Conservation (phyloP, 129 eudicot species). For the Pulicaria dysenterica region DNA sequence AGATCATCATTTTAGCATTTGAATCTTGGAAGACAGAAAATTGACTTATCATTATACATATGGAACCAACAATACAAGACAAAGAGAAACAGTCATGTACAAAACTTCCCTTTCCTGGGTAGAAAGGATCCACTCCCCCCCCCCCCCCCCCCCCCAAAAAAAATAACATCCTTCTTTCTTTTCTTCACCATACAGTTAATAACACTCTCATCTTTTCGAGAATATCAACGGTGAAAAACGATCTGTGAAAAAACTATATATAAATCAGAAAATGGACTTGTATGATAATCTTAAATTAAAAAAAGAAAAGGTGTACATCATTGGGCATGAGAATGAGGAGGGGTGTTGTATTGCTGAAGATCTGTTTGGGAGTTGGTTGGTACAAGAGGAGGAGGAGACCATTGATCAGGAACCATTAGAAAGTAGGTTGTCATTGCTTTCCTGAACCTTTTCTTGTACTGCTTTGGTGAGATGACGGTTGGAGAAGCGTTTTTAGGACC, state of each 20-base stretch:
- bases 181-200: slow-evolving; percentile 23
- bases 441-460: slow-evolving; percentile 93
- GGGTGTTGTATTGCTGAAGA: slow-evolving; percentile 46
- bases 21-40: too few relatives aligned
- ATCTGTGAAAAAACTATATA: slow-evolving; percentile 19
- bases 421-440: slow-evolving; percentile 97
- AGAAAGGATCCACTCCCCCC: too few relatives aligned
- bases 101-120: slow-evolving; percentile 13
- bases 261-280: neutral
- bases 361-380: slow-evolving; percentile 72
- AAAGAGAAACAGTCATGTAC: slow-evolving; percentile 30
- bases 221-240: slow-evolving; percentile 29
- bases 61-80: neutral
- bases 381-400: slow-evolving; percentile 82
- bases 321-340: slow-evolving; percentile 32
- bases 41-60: slow-evolving; percentile 21
- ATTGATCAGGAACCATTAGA: slow-evolving; percentile 96
- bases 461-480: slow-evolving; percentile 92
- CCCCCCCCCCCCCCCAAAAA: too few relatives aligned
- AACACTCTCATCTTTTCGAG: slow-evolving; percentile 28
- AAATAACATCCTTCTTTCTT: neutral
- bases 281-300: neutral
- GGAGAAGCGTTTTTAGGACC: slow-evolving; percentile 93
- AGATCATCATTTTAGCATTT: too few relatives aligned
- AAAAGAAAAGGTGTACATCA: slow-evolving; percentile 33